These are phyloP conservation scores for Penicillium paxilli DNA, from an alignment of 495 filamentous ascomycete species.

Conservation along the genomic window DNA sequence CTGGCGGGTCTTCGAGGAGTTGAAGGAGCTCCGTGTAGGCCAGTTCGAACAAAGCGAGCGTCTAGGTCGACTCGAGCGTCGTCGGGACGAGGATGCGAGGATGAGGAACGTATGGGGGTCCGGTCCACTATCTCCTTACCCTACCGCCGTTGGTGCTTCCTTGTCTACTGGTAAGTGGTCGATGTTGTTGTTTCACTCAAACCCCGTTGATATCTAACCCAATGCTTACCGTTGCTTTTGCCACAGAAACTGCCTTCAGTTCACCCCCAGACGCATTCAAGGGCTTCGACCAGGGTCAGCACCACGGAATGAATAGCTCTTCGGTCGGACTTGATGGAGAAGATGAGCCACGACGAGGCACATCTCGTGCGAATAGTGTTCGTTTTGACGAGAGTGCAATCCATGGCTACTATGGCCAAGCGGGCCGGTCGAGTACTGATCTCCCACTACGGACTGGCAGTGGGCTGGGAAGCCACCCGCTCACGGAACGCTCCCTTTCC, in stretches of 20 bases:
- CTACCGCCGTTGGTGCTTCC: slow-evolving; percentile 62
- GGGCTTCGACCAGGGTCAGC: slow-evolving; percentile 79
- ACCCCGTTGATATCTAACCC: not conserved
- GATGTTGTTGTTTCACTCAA: not conserved
- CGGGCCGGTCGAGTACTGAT: slow-evolving; percentile 76
- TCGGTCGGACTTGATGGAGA: slow-evolving; percentile 81
- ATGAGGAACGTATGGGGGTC: slow-evolving; percentile 81
- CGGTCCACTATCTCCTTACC: slow-evolving; percentile 69
- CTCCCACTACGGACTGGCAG: slow-evolving; percentile 76
- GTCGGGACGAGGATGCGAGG: slow-evolving; percentile 77
- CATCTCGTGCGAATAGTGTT: slow-evolving; percentile 94
- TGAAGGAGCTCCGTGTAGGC: slow-evolving; percentile 76
- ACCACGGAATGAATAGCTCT: slow-evolving; percentile 58
- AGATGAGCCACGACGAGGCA: slow-evolving; percentile 87
- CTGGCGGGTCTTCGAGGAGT: slow-evolving; percentile 83
- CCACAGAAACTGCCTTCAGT: slow-evolving; percentile 70
- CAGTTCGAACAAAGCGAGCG: slow-evolving; percentile 83
- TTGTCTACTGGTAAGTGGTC: slow-evolving; percentile 70
- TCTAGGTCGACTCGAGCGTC: slow-evolving; percentile 74
- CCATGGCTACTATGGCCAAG: slow-evolving; percentile 84
- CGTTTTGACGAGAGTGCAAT: slow-evolving; percentile 98
- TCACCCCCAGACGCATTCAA: slow-evolving; percentile 76
- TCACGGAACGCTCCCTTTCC: slow-evolving; percentile 86
- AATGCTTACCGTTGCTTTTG: not conserved
- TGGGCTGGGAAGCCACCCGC: slow-evolving; percentile 75